Conservation (phyloP, 108 stramenopile genomes). For the Fragilariopsis cylindrus region DNA sequence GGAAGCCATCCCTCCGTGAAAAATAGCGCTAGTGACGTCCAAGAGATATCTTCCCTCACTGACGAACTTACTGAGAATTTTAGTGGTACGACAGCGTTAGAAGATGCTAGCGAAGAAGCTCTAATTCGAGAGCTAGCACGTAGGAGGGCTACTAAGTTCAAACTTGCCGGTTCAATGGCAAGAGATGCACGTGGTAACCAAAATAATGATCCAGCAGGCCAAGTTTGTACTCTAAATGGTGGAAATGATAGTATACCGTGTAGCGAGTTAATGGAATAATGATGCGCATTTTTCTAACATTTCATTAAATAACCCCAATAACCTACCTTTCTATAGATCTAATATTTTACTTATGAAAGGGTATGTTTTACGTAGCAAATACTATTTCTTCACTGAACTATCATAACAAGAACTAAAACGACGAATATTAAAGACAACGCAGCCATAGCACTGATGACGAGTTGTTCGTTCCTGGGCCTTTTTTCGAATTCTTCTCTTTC, state of each 20-base stretch:
- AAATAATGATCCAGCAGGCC: constrained; percentile 65
- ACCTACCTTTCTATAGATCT: neutral
- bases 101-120: constrained; percentile 68
- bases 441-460: constrained; percentile 6
- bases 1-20: neutral
- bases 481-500: constrained; percentile 1
- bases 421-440: constrained; percentile 2
- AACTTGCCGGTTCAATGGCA: constrained; percentile 71
- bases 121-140: constrained; percentile 75
- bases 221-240: constrained; percentile 75
- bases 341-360: neutral
- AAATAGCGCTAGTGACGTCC: constrained; percentile 3
- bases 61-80: neutral
- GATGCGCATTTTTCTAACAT: neutral
- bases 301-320: neutral
- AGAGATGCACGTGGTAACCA: constrained; percentile 22
- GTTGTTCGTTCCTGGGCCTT: constrained; percentile 16
- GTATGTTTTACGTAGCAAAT: no score
- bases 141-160: constrained; percentile 60
- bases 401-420: constrained; percentile 6
- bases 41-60: neutral
- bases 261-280: constrained; percentile 73
- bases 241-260: constrained; percentile 78
- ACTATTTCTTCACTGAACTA: neutral
- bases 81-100: constrained; percentile 16